Conservation (phyloP, 2,329 filamentous ascomycete genomes). For the Daldinia eschscholtzii region DNA sequence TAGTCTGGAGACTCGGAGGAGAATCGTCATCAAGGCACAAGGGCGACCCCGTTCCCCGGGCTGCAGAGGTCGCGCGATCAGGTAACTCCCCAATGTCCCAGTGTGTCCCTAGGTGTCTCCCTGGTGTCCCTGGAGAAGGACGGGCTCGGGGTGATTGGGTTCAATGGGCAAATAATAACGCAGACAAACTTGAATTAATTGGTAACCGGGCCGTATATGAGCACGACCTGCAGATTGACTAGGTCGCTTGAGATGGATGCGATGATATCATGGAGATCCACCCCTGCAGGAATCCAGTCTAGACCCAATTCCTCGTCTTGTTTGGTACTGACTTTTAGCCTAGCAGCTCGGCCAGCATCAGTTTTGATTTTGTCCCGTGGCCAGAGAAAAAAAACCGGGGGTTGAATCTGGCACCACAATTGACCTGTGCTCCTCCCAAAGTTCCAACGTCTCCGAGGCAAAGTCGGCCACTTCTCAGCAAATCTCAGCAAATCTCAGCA, state of each 20-base stretch:
- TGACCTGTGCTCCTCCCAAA: constrained; percentile 8
- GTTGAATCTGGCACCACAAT: constrained; percentile 22
- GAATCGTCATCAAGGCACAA: constrained; percentile 38
- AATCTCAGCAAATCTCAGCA: constrained; percentile 16
- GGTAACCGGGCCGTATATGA: constrained; percentile 44
- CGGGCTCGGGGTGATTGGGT: constrained; percentile 23
- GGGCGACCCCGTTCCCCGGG: constrained; percentile 30
- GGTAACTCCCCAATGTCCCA: constrained; percentile 19
- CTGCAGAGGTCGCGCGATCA: constrained; percentile 25
- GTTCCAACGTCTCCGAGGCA: constrained; percentile 8
- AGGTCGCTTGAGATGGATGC: constrained; percentile 34
- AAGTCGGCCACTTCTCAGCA: constrained; percentile 8
- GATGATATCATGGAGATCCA: constrained; percentile 49
- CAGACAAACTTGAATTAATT: constrained; percentile 31
- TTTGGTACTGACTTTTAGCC: constrained; percentile 29
- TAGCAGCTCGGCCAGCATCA: constrained; percentile 10
- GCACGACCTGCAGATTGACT: constrained; percentile 34
- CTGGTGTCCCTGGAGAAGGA: constrained; percentile 26
- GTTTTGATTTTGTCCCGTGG: constrained; percentile 31
- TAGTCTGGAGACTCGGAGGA: constrained; percentile 41
- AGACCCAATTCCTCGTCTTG: constrained; percentile 24
- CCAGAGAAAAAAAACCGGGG: constrained; percentile 26
- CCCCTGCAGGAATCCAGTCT: constrained; percentile 38
- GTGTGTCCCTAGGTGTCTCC: not conserved
- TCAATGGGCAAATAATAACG: constrained; percentile 40